Conservation (phyloP, 2,329 filamentous ascomycete species). For the Fusarium sp. region DNA sequence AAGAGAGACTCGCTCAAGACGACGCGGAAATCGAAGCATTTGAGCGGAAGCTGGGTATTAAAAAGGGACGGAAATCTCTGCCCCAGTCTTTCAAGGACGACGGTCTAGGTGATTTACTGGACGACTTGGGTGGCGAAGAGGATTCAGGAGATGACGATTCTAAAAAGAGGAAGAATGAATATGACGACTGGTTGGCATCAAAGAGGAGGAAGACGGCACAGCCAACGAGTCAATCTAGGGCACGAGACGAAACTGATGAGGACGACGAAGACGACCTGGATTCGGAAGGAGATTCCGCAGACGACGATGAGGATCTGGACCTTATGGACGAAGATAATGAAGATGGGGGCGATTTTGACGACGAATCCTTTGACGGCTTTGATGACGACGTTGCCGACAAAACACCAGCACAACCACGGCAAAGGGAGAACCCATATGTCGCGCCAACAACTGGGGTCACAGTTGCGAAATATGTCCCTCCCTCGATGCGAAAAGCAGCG, state of each 20-base stretch:
- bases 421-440: slow-evolving; percentile 90
- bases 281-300: slow-evolving; percentile 28
- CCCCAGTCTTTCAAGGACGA: slow-evolving; percentile 85
- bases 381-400: slow-evolving; percentile 52
- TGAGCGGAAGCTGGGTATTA: slow-evolving; percentile 89
- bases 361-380: slow-evolving; percentile 59
- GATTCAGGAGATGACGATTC: slow-evolving; percentile 68
- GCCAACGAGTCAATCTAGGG: slow-evolving; percentile 16
- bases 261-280: slow-evolving; percentile 50
- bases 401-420: slow-evolving; percentile 60
- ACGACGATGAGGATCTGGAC: slow-evolving; percentile 42
- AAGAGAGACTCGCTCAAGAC: slow-evolving; percentile 80
- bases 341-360: slow-evolving; percentile 51
- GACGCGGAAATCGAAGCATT: slow-evolving; percentile 90
- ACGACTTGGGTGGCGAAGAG: slow-evolving; percentile 64
- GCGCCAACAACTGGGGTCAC: slow-evolving; percentile 72
- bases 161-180: slow-evolving; percentile 73
- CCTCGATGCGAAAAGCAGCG: slow-evolving; percentile 79
- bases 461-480: slow-evolving; percentile 87
- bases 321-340: slow-evolving; percentile 45
- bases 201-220: slow-evolving; percentile 67
- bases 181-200: slow-evolving; percentile 72
- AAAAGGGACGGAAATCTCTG: slow-evolving; percentile 80
- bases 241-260: slow-evolving; percentile 45
- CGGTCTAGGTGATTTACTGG: slow-evolving; percentile 84